Percentiles rank a stretch among this genome's conserved stretches.
Conservation (phyloP, 768 basidiomycete genomes). For the Hygrophoropsis aurantiaca region DNA sequence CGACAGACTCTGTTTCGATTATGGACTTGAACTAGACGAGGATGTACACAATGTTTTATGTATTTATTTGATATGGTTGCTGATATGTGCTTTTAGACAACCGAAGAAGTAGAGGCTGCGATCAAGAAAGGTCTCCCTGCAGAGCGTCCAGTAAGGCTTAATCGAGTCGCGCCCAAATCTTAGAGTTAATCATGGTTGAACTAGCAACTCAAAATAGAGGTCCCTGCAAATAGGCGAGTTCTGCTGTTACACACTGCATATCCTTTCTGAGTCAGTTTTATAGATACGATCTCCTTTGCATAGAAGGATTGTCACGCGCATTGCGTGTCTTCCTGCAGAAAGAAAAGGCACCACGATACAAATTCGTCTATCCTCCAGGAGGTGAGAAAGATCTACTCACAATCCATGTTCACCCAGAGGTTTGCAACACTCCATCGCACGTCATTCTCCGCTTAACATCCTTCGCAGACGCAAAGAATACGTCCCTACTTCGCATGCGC, state of each 20-base stretch:
- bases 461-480: slow-evolving; percentile 67
- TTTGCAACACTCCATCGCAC: slow-evolving; percentile 32
- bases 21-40: slow-evolving; percentile 96
- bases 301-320: slow-evolving; percentile 91
- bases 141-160: slow-evolving; percentile 66
- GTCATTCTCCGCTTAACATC: slow-evolving; percentile 2
- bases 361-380: slow-evolving; percentile 66
- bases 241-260: slow-evolving; percentile 8
- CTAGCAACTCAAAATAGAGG: slow-evolving; percentile 97
- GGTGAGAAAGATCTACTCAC: slow-evolving; percentile 67
- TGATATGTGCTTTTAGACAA: slow-evolving; percentile 61
- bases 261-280: slow-evolving; percentile 4
- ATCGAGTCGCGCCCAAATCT: slow-evolving; percentile 4
- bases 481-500: slow-evolving; percentile 92
- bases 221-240: slow-evolving; percentile 94
- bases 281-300: slow-evolving; percentile 96
- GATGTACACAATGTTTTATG: slow-evolving; percentile 75
- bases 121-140: slow-evolving; percentile 83
- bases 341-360: slow-evolving; percentile 68
- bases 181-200: neutral
- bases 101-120: slow-evolving; percentile 79
- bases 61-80: neutral
- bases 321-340: slow-evolving; percentile 81
- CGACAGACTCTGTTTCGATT: slow-evolving; percentile 94
- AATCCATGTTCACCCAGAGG: slow-evolving; percentile 71